These are phyloP conservation scores for Malus asiatica DNA, from an alignment of 306 rosid species.

Conservation along the genomic window DNA sequence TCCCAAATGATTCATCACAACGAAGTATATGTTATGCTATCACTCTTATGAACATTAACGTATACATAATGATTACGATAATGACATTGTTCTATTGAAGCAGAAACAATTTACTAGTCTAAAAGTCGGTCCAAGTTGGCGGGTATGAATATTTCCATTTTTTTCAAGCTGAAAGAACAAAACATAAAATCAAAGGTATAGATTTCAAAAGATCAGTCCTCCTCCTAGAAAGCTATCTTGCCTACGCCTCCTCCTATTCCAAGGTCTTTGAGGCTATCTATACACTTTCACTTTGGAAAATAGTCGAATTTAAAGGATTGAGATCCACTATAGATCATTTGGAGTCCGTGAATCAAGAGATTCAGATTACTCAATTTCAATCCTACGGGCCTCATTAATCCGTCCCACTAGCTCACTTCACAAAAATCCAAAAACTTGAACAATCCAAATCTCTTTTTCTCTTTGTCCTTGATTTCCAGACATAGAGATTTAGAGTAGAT, in stretches of 20 bases:
- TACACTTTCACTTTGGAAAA: background rate
- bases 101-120: background rate
- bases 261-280: background rate
- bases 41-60: background rate
- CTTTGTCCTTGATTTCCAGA: too few species aligned
- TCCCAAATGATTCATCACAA: background rate
- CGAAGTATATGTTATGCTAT: background rate
- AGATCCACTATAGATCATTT: too few species aligned
- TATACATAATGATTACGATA: background rate
- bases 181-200: background rate
- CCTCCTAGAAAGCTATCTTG: background rate
- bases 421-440: too few species aligned
- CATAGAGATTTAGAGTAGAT: too few species aligned
- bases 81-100: background rate
- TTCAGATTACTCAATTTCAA: too few species aligned
- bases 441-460: too few species aligned
- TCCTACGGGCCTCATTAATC: too few species aligned
- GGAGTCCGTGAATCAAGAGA: too few species aligned
- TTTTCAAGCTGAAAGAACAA: background rate
- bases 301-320: background rate
- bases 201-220: background rate
- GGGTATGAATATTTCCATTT: conserved; percentile 13
- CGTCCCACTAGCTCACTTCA: too few species aligned
- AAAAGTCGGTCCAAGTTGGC: conserved; percentile 14
- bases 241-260: background rate